A percentile compares a stretch with the other conserved stretches of the same genome.
phyloP scores from a whole-genome alignment of 768 basidiomycete genomes.

The Podaxis pistillaris region DNA sequence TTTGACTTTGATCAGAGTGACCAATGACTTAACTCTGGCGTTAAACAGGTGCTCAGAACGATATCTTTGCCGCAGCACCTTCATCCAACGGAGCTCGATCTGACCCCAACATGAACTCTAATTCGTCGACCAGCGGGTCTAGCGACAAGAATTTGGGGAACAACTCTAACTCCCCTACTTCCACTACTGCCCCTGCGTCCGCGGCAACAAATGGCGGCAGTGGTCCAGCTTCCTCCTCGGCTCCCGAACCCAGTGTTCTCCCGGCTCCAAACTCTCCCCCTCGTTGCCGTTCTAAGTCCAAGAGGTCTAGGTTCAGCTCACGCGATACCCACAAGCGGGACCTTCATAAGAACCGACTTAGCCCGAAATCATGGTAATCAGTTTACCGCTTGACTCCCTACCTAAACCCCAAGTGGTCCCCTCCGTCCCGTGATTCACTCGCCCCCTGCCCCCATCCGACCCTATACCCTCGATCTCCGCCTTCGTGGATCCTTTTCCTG shows the following conservation, averaged over 20 bases:
- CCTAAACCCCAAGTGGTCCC: neutral
- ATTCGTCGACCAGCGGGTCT: neutral
- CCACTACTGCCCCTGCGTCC: neutral
- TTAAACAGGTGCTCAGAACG: constrained; percentile 12
- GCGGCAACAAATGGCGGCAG: neutral
- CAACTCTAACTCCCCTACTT: neutral
- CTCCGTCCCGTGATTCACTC: neutral
- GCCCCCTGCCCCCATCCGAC: neutral
- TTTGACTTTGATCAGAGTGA: neutral
- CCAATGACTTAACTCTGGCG: neutral
- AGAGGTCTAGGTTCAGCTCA: neutral
- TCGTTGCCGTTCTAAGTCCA: neutral
- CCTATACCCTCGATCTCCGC: neutral
- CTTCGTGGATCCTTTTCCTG: neutral
- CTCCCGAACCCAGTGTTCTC: neutral
- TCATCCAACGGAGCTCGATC: neutral
- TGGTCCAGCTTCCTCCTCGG: neutral
- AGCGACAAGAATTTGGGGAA: neutral
- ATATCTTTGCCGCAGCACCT: constrained; percentile 5
- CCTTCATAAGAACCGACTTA: constrained; percentile 1
- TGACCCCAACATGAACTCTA: neutral
- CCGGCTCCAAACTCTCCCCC: neutral
- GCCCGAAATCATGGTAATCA: neutral
- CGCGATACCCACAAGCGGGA: neutral
- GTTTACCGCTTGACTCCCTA: neutral